Base-by-base conservation (phyloP, 129 eudicot species). In the Silybum marianum region DNA sequence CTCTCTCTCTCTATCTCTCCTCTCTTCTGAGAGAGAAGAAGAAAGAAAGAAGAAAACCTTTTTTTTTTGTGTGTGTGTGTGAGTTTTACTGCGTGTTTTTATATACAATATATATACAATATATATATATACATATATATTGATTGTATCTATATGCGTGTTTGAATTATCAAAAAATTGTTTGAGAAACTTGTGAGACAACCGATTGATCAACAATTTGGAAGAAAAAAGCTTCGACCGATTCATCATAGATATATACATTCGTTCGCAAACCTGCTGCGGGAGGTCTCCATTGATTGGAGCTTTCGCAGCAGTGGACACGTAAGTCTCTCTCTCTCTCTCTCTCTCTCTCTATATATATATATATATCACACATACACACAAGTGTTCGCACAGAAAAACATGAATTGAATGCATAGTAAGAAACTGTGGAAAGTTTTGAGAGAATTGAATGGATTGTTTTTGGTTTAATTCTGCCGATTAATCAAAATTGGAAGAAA, bases 271-370 rank as follows among this genome's bases (percentile, higher is more conserved):
- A 40, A 32, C 77, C 79, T 83, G 86, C 83, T 83, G 86, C 83
- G 86, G 28, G 79, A 83, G 86, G 79, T 51, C 75, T 65, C 80
- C 84, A 73, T 72, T 79, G 32, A 73, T 73, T 78, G 87, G 84
- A 84, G 87, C 87, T 79, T 79, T 80, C 81, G 84, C 80, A 84
- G 84, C 84, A 58, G 81, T 60, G 36, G 71, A 58, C 73, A 34
- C 34, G 78, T 83, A 77, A 83, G 73, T 77, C 30, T 83, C 77
- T 83, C 65, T 76, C 69, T 82, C 67, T 76, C 76, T 32, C 71
- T 82, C 22, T 69, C 72, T 68, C 32, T 66, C 3, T 21, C 1
- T 68, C 7, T 8, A 9, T 82, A 38, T 82, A 46, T 69, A 66
- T 68, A 3, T 66, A 8, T 66, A 1, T 68, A 9, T 8, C 13